Evolutionary conservation across 768 basidiomycete species (phyloP).

Genomic region (Coprinellus aureogranulatus): DNA sequence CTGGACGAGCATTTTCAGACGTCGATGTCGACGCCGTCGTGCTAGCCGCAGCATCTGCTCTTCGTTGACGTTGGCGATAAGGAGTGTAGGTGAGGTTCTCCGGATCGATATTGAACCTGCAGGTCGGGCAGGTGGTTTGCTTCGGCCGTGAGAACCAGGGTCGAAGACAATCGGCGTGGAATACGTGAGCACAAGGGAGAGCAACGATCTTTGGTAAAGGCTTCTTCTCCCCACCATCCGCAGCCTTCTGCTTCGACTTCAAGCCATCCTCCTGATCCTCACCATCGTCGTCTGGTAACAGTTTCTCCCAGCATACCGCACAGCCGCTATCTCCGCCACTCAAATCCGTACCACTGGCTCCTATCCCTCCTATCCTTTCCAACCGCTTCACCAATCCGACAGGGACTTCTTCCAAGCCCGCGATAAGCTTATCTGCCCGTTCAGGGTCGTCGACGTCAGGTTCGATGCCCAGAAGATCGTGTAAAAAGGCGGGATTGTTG

Average conservation of each 20-base stretch:
- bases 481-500: slow-evolving; percentile 3
- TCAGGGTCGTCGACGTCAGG: slow-evolving; percentile 12
- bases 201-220: slow-evolving; percentile 51
- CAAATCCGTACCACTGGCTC: slow-evolving; percentile 5
- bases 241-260: slow-evolving; percentile 7
- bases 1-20: neutral
- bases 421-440: slow-evolving; percentile 11
- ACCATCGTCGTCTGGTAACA: slow-evolving; percentile 30
- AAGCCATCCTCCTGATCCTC: slow-evolving; percentile 6
- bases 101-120: slow-evolving; percentile 81
- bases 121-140: slow-evolving; percentile 81
- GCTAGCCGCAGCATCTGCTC: neutral
- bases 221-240: slow-evolving; percentile 13
- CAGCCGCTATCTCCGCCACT: slow-evolving; percentile 13
- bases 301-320: slow-evolving; percentile 13
- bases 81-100: slow-evolving; percentile 60
- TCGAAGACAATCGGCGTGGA: slow-evolving; percentile 73
- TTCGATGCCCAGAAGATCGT: slow-evolving; percentile 8
- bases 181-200: slow-evolving; percentile 79
- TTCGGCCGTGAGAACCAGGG: slow-evolving; percentile 81
- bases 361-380: slow-evolving; percentile 11
- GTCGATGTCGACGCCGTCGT: neutral
- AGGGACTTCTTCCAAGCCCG: slow-evolving; percentile 12
- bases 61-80: slow-evolving; percentile 18
- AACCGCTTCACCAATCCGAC: slow-evolving; percentile 10